Evolutionary conservation across 192 early-diverging fungal genomes (phyloP).

Genomic region (Mortierella claussenii): DNA sequence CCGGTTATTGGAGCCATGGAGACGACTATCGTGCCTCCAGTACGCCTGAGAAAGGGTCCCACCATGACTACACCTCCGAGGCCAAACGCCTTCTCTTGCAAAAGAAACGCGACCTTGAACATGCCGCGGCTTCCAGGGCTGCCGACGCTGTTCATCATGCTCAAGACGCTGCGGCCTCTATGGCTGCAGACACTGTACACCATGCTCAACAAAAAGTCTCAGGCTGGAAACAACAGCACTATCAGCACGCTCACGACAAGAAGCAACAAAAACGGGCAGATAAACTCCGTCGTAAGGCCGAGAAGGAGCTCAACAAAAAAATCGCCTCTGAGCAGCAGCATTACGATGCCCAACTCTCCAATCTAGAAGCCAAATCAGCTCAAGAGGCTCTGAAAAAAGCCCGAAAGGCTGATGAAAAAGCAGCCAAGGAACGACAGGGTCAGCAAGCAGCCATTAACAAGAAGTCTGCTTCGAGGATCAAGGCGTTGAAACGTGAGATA

Average conservation of each 20-base stretch:
- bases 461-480: conserved; percentile 2
- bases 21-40: background rate
- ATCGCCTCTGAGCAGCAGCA: no score
- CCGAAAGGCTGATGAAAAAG: conserved; percentile 8
- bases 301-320: no score
- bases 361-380: no score
- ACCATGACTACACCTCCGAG: background rate
- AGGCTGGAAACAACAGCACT: no score
- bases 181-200: background rate
- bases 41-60: background rate
- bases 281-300: no score
- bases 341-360: no score
- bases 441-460: conserved; percentile 19
- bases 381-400: conserved; percentile 3
- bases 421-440: background rate
- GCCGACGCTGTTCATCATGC: background rate
- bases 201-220: background rate
- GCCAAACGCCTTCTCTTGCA: background rate
- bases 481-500: conserved; percentile 8
- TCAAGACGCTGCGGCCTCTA: conserved; percentile 7
- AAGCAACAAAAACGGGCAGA: no score
- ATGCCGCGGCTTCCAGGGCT: background rate
- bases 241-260: no score
- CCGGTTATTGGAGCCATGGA: background rate
- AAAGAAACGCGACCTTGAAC: conserved; percentile 11